phyloP scores from a whole-genome alignment of 2,329 filamentous ascomycete genomes.

The Curvularia verruculosa region DNA sequence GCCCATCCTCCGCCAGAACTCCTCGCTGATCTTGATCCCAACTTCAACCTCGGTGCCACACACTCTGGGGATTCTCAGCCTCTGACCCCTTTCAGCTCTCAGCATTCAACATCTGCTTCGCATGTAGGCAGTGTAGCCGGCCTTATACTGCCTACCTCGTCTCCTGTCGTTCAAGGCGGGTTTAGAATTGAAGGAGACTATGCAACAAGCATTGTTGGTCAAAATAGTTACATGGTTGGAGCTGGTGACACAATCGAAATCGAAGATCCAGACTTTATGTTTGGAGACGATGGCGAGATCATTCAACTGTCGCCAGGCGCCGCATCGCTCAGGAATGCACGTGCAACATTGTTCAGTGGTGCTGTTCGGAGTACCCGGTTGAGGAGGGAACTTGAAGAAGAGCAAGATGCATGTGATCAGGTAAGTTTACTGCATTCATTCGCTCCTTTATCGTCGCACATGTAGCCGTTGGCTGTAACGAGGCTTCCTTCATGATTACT shows the following conservation, averaged over 20 bases:
- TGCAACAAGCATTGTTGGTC: slow-evolving; percentile 45
- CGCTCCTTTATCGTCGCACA: slow-evolving; percentile 8
- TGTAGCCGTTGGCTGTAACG: neutral
- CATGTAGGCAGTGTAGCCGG: slow-evolving; percentile 29
- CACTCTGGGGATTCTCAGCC: slow-evolving; percentile 48
- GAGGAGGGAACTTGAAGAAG: slow-evolving; percentile 53
- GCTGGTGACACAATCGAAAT: slow-evolving; percentile 53
- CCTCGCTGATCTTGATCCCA: slow-evolving; percentile 53
- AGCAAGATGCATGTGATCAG: slow-evolving; percentile 37
- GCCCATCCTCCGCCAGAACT: slow-evolving; percentile 65
- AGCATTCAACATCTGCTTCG: slow-evolving; percentile 35
- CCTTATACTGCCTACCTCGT: slow-evolving; percentile 58
- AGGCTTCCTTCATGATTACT: neutral
- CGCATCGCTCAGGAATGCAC: slow-evolving; percentile 20
- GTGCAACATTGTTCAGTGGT: slow-evolving; percentile 32
- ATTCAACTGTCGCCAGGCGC: slow-evolving; percentile 51
- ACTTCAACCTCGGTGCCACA: slow-evolving; percentile 43
- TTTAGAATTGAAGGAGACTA: slow-evolving; percentile 53
- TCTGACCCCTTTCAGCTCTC: slow-evolving; percentile 40
- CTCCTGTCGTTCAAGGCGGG: slow-evolving; percentile 49
- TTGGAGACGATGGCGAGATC: slow-evolving; percentile 67
- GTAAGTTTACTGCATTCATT: slow-evolving; percentile 42
- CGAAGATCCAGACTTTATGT: slow-evolving; percentile 62
- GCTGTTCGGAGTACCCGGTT: slow-evolving; percentile 49
- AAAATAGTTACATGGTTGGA: slow-evolving; percentile 32